A percentile compares a stretch with the other conserved stretches of the same genome.
Evolutionary conservation across 345 rosid species (phyloP).

Genomic region (Eucalyptus erythrocorys): DNA sequence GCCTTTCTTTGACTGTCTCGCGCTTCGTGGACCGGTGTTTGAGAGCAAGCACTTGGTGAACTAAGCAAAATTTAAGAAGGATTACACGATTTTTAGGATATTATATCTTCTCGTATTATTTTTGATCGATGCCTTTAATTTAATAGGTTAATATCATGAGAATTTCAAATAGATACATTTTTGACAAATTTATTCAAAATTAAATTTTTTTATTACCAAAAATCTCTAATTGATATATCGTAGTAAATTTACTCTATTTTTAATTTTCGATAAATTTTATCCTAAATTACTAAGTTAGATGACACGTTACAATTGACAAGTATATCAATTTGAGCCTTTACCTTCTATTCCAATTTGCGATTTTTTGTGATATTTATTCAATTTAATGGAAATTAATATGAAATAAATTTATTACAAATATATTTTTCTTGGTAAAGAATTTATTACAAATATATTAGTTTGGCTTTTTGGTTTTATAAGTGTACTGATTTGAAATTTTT

Average conservation of each 20-base stretch:
- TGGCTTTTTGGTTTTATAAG: too few species aligned
- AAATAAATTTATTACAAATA: too few species aligned
- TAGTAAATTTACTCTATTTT: rapidly evolving
- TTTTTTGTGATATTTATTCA: background rate
- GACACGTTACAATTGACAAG: rapidly evolving
- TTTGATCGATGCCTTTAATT: background rate
- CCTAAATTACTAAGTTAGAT: too few species aligned
- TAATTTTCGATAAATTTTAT: too few species aligned
- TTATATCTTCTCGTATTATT: background rate
- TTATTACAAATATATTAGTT: too few species aligned
- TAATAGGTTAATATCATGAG: too few species aligned
- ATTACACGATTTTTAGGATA: background rate
- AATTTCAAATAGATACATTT: rapidly evolving
- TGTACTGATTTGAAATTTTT: rapidly evolving
- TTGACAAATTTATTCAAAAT: rapidly evolving
- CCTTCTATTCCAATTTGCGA: rapidly evolving
- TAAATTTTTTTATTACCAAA: too few species aligned
- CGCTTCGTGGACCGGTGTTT: background rate
- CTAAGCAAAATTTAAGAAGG: background rate
- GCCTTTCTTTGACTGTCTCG: background rate
- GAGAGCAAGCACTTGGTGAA: rapidly evolving
- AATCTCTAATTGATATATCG: rapidly evolving
- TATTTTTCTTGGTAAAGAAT: too few species aligned
- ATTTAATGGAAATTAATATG: too few species aligned
- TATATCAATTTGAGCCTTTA: too few species aligned